Evolutionary conservation across 2,329 filamentous ascomycete genomes (phyloP), one percentile per base, ranked within the genome.

Genomic region (Bipolaris oryzae): DNA sequence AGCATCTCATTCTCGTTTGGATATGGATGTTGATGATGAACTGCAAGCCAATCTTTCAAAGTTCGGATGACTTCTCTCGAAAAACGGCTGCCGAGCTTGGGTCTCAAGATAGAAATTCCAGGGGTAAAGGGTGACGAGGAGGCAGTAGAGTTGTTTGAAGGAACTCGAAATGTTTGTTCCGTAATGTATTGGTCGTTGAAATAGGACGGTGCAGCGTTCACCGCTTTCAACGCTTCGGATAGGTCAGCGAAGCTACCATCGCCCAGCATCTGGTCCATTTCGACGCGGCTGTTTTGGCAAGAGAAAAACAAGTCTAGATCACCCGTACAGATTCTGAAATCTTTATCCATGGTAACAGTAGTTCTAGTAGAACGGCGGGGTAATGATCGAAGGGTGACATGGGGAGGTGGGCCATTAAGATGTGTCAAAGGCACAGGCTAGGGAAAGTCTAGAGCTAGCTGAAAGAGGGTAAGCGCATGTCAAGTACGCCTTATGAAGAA

Each of bases 41-140:
- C 50, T 23, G 48, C 59, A 1, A 71, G 60, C 69, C 69, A 72
- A 7, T 61, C 59, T 44, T 66, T 69, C 42, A 72, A 45, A 4
- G 61, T 64, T 18, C 62, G 58, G 13, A 72, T 62, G 7, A 70
- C 66, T 39, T 64, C 61, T 49, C 60, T 53, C 2, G 67, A 69
- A 48, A 71, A 71, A 18, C 68, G 66, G 18, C 60, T 65, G 16
- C 62, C 62, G 13, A 65, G 60, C 38, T 65, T 65, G 1, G 62
- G 60, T 20, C 58, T 48, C 1, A 56, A 42, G 15, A 57, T 45
- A 5, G 56, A 57, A 11, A 56, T 49, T 7, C 54, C 53, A 10
- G 62, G 56, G 1, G 53, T 50, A 7, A 58, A 45, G 0, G 62
- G 62, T 0, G 62, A 63, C 1, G 62, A 65, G 0, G 56, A 46